Evolutionary conservation across 352 stramenopile species (phyloP).

Genomic region (Pythium biforme): DNA sequence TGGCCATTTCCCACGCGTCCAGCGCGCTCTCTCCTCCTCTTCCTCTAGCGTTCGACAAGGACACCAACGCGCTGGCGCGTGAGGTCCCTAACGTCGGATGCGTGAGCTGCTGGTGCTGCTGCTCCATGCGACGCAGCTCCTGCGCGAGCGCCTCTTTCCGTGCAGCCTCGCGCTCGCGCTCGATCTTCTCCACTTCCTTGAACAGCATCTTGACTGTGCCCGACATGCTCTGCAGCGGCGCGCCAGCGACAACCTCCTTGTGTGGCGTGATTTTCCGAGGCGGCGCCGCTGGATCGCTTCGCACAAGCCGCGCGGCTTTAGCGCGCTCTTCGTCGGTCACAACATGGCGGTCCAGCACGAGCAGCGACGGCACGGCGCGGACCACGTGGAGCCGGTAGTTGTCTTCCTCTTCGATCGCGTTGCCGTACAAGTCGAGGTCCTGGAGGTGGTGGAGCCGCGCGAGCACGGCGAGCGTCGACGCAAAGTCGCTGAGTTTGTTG

Average conservation of each 20-base stretch:
- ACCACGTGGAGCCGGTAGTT: conserved; percentile 74
- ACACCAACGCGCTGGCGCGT: too few relatives aligned
- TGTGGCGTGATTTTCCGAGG: too few relatives aligned
- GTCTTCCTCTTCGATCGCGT: conserved; percentile 69
- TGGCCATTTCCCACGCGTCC: conserved; percentile 51
- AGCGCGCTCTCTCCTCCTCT: conserved; percentile 14
- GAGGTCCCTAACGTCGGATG: neutral
- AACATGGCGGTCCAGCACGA: conserved; percentile 62
- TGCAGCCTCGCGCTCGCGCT: conserved; percentile 44
- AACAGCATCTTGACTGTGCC: conserved; percentile 74
- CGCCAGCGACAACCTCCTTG: conserved; percentile 29
- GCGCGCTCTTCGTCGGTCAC: conserved; percentile 47
- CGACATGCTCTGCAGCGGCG: conserved; percentile 50
- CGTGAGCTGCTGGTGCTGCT: conserved; percentile 32
- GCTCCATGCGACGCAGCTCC: conserved; percentile 45
- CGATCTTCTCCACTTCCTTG: conserved; percentile 51
- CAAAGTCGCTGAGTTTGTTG: conserved; percentile 58
- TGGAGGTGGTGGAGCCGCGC: conserved; percentile 42
- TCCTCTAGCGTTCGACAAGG: neutral
- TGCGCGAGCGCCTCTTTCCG: conserved; percentile 29
- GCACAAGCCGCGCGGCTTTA: conserved; percentile 14
- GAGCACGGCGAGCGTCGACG: conserved; percentile 35
- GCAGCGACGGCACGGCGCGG: conserved; percentile 51
- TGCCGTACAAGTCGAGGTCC: conserved; percentile 62
- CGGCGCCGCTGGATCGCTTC: conserved; percentile 26